phyloP scores from a whole-genome alignment of 2,329 filamentous ascomycete species.

The Ophiostoma sp. region DNA sequence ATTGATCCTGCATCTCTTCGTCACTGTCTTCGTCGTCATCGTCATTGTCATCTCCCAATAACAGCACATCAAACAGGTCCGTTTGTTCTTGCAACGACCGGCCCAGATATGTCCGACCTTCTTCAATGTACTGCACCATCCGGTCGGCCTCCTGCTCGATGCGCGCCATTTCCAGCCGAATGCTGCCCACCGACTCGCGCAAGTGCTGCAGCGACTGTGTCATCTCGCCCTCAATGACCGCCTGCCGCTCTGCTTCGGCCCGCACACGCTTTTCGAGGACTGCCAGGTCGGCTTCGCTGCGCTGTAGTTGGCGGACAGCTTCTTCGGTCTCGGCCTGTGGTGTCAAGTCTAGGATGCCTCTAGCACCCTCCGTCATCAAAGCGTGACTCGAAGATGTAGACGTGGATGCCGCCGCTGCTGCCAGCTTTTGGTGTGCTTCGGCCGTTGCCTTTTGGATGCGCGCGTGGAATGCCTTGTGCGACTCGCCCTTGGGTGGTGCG shows the following conservation, averaged over 20 bases:
- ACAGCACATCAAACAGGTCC: constrained; percentile 26
- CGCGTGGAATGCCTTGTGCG: constrained; percentile 29
- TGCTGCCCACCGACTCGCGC: constrained; percentile 28
- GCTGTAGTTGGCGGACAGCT: constrained; percentile 45
- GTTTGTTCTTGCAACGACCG: constrained; percentile 31
- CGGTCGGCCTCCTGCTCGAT: constrained; percentile 30
- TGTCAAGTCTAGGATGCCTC: constrained; percentile 3
- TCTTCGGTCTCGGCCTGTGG: constrained; percentile 42
- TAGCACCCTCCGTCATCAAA: not conserved
- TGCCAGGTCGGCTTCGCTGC: constrained; percentile 58
- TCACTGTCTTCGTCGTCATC: constrained; percentile 13
- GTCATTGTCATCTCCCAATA: constrained; percentile 17
- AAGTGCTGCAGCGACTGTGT: constrained; percentile 26
- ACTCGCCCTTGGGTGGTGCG: constrained; percentile 23
- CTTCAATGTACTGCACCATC: constrained; percentile 27
- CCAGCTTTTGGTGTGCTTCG: constrained; percentile 20
- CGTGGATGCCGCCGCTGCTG: not conserved
- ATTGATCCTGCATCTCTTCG: constrained; percentile 18
- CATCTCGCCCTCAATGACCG: constrained; percentile 27
- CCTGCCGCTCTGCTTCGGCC: constrained; percentile 28
- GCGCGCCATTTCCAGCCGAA: constrained; percentile 29
- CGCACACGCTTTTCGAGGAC: constrained; percentile 67
- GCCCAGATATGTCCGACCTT: constrained; percentile 23
- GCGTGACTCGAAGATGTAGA: not conserved
- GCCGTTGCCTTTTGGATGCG: constrained; percentile 22